Evolutionary conservation across 1,139 yeast genomes (phyloP), one percentile per base, ranked within the genome.

Genomic region (Trichomonascaceae sp.): DNA sequence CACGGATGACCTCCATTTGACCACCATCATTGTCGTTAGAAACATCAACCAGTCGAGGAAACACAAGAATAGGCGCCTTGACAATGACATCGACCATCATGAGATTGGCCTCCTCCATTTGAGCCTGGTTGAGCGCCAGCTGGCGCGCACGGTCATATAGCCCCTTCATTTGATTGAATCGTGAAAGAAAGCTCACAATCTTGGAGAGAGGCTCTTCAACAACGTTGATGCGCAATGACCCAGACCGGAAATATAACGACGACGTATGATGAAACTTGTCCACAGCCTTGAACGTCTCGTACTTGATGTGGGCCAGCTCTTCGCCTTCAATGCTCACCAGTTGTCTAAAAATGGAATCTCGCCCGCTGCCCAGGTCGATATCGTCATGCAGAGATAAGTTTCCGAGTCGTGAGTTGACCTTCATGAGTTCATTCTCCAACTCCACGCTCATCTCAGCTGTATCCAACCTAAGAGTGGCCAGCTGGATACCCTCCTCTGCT

Each of bases 141-240:
- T 79, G 84, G 41, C 98, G 69, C 0, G 97, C 93, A 13, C 71
- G 64, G 48, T 89, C 98, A 53, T 79, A 89, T 13, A 87, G 65
- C 2, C 74, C 74, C 54, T 89, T 89, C 95, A 89, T 84, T 45
- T 71, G 71, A 40, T 75, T 78, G 50, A 92, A 81, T 46, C 80
- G 80, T 43, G 72, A 72, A 47, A 84, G 60, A 48, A 75, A 87
- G 22, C 69, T 65, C 28, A 79, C 52, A 8, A 89, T 69, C 43
- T 76, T 70, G 29, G 75, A 67, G 44, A 84, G 67, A 0, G 97
- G 80, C 41, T 76, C 79, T 48, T 87, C 95, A 16, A 84, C 74
- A 50, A 85, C 81, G 51, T 76, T 80, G 4, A 87, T 57, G 33
- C 69, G 70, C 44, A 84, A 61, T 0, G 94, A 74, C 0, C 93